Base-by-base conservation (phyloP, 139 green algal species). In the Nannochloris sp. region DNA sequence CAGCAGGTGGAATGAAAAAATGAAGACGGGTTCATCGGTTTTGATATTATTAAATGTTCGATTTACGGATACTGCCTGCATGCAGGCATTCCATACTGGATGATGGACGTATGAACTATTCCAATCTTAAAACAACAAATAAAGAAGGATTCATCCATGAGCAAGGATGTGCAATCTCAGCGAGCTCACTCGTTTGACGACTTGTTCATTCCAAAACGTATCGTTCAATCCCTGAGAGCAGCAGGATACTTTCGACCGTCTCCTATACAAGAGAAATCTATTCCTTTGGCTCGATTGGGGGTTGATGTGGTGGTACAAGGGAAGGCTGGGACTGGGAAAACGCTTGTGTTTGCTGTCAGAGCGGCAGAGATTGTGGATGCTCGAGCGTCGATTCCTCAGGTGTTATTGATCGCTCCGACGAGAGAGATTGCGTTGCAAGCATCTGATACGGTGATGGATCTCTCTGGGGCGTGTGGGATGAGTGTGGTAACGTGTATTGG, bases 251-350 rank as follows among this genome's bases (percentile, higher is more conserved):
- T 63, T 12, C 50, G 67, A 23, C 85, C 85, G 3, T 91, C 85
- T 21, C 86, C 86, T 4, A 83, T 91, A 19, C 86, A 90, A 56
- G 66, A 82, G 29, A 73, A 75, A 2, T 79, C 86, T 16, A 86
- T 95, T 44, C 87, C 87, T 2, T 61, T 90, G 2, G 80, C 75
- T 0, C 73, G 80, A n/a, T 15, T 85, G 10, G 86, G 87, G 48
- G 57, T 78, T 5, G 87, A 95, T 70, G 63, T 95, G 3, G 80
- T 95, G 34, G 78, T 93, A 16, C 86, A 93, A 60, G 88, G 87
- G 27, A 92, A 91, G 70, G 86, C 81, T 5, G 88, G 88, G 50
- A 95, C 88, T 0, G 88, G 88, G 14, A 95, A 95, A 60, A 95
- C 88, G 3, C 64, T 87, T 4, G 81, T 86, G 37, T 93, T 93